phyloP scores from a whole-genome alignment of 225 moss, liverwort and hornwort genomes.

The Thuidium tamariscinum region DNA sequence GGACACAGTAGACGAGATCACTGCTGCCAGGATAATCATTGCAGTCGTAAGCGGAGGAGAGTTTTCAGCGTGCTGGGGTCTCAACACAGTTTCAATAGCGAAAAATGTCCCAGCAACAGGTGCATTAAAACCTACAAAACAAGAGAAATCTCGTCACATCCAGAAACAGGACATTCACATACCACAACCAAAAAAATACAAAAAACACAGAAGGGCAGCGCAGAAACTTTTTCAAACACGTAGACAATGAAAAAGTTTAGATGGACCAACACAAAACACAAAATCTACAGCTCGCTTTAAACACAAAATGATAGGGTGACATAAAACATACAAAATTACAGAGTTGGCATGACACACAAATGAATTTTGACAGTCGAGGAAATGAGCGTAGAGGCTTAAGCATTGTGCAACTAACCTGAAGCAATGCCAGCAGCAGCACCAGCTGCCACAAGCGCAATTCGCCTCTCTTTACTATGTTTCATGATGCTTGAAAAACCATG shows the following conservation, averaged over 20 bases:
- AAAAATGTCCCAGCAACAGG: slow-evolving; percentile 98
- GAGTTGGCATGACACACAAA: slow-evolving; percentile 23
- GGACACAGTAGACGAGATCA: slow-evolving; percentile 95
- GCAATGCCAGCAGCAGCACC: slow-evolving; percentile 99
- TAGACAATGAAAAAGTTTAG: background rate
- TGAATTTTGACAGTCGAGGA: background rate
- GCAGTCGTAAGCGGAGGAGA: slow-evolving; percentile 98
- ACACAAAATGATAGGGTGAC: background rate
- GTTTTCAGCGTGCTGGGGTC: slow-evolving; percentile 98
- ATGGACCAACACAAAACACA: background rate
- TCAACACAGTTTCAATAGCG: slow-evolving; percentile 96
- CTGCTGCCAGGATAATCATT: slow-evolving; percentile 97
- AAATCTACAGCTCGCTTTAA: background rate
- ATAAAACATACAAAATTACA: background rate
- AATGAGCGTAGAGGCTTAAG: background rate
- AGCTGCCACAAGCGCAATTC: slow-evolving; percentile 95
- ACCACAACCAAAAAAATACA: background rate
- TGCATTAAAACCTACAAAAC: slow-evolving; percentile 82
- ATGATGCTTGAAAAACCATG: slow-evolving; percentile 89
- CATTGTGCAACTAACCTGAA: slow-evolving; percentile 49
- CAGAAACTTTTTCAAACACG: background rate
- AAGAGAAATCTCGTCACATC: background rate
- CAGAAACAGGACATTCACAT: background rate
- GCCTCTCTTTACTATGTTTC: slow-evolving; percentile 89
- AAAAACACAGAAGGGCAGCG: background rate